These are phyloP conservation scores for Yarrowia divulgata DNA, from an alignment of 805 yeast species.

Conservation along the genomic window DNA sequence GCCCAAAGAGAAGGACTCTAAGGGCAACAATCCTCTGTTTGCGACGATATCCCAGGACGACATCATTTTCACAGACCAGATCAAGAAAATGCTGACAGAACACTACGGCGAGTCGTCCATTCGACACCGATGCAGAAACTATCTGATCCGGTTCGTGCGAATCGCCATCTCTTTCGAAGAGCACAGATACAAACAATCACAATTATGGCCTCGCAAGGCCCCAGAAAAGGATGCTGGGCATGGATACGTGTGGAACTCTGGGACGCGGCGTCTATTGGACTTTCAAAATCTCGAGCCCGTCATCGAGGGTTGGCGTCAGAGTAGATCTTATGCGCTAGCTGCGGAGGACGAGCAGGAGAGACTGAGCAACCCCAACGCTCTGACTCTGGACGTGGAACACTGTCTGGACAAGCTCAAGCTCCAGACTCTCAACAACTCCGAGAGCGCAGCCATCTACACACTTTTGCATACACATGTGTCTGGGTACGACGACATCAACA, in stretches of 20 bases:
- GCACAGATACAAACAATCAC: slow-evolving; percentile 44
- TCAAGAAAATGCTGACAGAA: slow-evolving; percentile 46
- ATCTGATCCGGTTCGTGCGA: slow-evolving; percentile 46
- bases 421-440: slow-evolving; percentile 44
- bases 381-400: slow-evolving; percentile 46
- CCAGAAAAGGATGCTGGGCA: slow-evolving; percentile 43
- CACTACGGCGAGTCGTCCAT: slow-evolving; percentile 48
- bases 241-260: slow-evolving; percentile 50
- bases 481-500: slow-evolving; percentile 48
- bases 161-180: slow-evolving; percentile 47
- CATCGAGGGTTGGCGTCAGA: slow-evolving; percentile 48
- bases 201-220: slow-evolving; percentile 43
- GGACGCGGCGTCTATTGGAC: slow-evolving; percentile 44
- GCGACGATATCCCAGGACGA: slow-evolving; percentile 17
- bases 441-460: slow-evolving; percentile 46
- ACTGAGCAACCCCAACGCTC: neutral
- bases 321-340: slow-evolving; percentile 40
- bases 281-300: slow-evolving; percentile 45
- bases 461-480: slow-evolving; percentile 44
- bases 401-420: slow-evolving; percentile 47
- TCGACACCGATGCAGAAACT: slow-evolving; percentile 46
- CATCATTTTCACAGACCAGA: slow-evolving; percentile 48
- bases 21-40: slow-evolving; percentile 14
- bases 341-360: slow-evolving; percentile 21
- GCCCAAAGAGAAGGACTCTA: slow-evolving; percentile 23